phyloP scores from a whole-genome alignment of 1,139 yeast species.

The Yamadazyma siamensis region DNA sequence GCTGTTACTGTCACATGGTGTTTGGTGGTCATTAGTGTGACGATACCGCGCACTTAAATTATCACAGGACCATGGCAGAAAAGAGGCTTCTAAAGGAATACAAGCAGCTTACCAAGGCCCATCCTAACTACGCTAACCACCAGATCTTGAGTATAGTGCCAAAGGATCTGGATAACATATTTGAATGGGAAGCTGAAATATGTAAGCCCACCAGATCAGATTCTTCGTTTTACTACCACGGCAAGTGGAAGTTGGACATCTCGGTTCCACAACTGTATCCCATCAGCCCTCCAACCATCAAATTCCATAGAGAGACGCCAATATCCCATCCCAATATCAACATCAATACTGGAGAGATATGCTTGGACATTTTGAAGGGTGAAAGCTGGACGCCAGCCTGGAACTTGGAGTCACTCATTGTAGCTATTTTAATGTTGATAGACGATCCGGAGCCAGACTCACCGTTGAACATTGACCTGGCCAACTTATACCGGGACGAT shows the following conservation, averaged over 20 bases:
- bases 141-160: slow-evolving; percentile 48
- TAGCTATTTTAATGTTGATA: slow-evolving; percentile 67
- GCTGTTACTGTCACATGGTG: too few species aligned
- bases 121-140: slow-evolving; percentile 21
- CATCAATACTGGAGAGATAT: slow-evolving; percentile 70
- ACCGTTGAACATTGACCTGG: slow-evolving; percentile 82
- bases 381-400: slow-evolving; percentile 88
- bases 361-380: slow-evolving; percentile 70
- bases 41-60: too few species aligned
- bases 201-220: slow-evolving; percentile 48
- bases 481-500: slow-evolving; percentile 64
- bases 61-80: slow-evolving; percentile 22
- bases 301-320: slow-evolving; percentile 37
- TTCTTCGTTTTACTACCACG: slow-evolving; percentile 45
- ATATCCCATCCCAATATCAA: slow-evolving; percentile 79
- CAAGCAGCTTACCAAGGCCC: slow-evolving; percentile 20
- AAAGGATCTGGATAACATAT: slow-evolving; percentile 35
- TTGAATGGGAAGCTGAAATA: slow-evolving; percentile 58
- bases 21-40: too few species aligned
- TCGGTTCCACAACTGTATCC: slow-evolving; percentile 60
- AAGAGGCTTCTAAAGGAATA: slow-evolving; percentile 28
- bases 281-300: slow-evolving; percentile 61
- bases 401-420: slow-evolving; percentile 67
- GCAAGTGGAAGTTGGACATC: slow-evolving; percentile 57
- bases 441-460: slow-evolving; percentile 82